Conservation (phyloP, 139 green algal species). For the Chlorella sp. region DNA sequence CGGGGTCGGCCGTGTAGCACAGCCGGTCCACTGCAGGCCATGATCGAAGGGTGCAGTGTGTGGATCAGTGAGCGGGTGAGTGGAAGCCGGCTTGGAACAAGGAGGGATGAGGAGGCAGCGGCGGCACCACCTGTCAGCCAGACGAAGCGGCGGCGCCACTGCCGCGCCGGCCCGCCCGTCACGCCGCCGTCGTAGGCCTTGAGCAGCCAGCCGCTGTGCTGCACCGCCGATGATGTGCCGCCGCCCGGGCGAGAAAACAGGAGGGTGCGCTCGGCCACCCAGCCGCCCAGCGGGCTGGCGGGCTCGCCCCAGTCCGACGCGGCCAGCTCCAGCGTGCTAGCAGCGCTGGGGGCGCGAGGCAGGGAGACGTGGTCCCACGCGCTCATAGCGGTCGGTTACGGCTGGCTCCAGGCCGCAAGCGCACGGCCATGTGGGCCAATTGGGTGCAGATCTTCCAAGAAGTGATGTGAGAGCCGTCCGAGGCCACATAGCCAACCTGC, state of each 20-base stretch:
- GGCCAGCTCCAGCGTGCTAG: neutral
- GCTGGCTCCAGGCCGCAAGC: too few species aligned
- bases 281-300: constrained; percentile 3
- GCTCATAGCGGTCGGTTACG: too few species aligned
- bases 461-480: too few species aligned
- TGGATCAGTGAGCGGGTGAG: too few species aligned
- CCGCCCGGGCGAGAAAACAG: too few species aligned
- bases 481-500: too few species aligned
- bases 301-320: neutral
- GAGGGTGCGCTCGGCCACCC: neutral
- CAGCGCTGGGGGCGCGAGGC: neutral
- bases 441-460: too few species aligned
- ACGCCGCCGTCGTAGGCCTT: constrained; percentile 33
- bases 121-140: constrained; percentile 18
- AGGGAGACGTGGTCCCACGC: neutral
- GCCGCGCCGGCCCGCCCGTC: constrained; percentile 5
- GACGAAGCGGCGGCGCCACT: constrained; percentile 39
- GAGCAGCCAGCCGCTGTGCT: constrained; percentile 40
- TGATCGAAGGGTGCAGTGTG: too few species aligned
- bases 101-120: too few species aligned
- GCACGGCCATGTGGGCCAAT: too few species aligned
- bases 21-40: constrained; percentile 39
- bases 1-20: constrained; percentile 43
- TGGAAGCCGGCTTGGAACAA: too few species aligned
- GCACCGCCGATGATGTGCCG: neutral